Conservation (phyloP, 768 basidiomycete species). For the Amanita polypyramis region DNA sequence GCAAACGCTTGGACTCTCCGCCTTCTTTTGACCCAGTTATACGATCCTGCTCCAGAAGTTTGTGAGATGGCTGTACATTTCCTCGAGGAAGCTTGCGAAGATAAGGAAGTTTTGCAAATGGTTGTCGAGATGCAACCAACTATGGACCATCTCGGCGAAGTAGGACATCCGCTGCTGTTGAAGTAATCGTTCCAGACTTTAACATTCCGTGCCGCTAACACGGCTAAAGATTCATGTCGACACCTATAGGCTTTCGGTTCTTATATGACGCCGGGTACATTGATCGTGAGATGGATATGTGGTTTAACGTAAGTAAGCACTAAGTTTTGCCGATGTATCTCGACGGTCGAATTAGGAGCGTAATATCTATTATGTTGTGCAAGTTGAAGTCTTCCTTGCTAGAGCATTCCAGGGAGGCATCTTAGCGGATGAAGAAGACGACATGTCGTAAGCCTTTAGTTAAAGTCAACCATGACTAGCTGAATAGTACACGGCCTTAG, state of each 20-base stretch:
- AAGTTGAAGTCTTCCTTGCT: conserved; percentile 86
- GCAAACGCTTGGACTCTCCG: conserved; percentile 85
- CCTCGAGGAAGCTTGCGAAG: conserved; percentile 84
- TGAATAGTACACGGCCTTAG: conserved; percentile 21
- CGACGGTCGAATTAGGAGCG: conserved; percentile 55
- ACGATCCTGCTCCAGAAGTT: conserved; percentile 86
- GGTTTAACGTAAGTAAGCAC: conserved; percentile 70
- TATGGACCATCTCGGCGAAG: conserved; percentile 89
- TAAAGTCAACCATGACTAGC: not conserved
- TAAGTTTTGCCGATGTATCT: not conserved
- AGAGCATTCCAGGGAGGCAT: conserved; percentile 55
- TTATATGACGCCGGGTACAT: conserved; percentile 89
- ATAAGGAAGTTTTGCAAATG: conserved; percentile 71
- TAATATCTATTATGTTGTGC: conserved; percentile 86
- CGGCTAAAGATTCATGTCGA: conserved; percentile 77
- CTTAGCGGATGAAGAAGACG: conserved; percentile 56
- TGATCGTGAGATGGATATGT: conserved; percentile 88
- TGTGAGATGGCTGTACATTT: conserved; percentile 84
- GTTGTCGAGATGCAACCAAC: conserved; percentile 94
- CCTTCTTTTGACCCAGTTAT: conserved; percentile 88
- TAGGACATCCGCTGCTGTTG: conserved; percentile 79
- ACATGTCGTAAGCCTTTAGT: conserved; percentile 36
- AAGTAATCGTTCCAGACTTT: conserved; percentile 41
- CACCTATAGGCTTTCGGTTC: conserved; percentile 85
- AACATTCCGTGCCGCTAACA: not conserved